phyloP scores from a whole-genome alignment of 306 rosid genomes.

The Lathyrus tuberosus region DNA sequence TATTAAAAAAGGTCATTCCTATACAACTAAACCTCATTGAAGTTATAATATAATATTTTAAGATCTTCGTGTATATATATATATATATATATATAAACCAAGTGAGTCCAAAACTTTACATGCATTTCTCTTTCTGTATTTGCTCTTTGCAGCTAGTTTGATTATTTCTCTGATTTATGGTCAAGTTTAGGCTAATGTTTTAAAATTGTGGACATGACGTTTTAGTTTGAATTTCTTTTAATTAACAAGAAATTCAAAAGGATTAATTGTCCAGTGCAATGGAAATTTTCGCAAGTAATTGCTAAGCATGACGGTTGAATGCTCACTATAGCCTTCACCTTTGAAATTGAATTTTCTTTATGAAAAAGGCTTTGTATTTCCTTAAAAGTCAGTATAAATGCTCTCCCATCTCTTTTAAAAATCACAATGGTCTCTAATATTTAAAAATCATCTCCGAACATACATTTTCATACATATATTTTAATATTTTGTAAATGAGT shows the following conservation, averaged over 20 bases:
- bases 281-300: neutral
- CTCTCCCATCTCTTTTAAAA: too few relatives aligned
- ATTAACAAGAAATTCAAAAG: slow-evolving; percentile 31
- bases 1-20: too few relatives aligned
- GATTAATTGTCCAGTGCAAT: slow-evolving; percentile 28
- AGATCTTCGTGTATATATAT: too few relatives aligned
- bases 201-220: neutral
- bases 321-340: slow-evolving; percentile 21
- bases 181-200: slow-evolving; percentile 24
- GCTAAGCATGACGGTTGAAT: slow-evolving; percentile 36
- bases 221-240: slow-evolving; percentile 14
- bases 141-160: slow-evolving; percentile 24
- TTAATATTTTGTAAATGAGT: too few relatives aligned
- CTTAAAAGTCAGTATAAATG: too few relatives aligned
- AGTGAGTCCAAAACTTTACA: slow-evolving; percentile 24
- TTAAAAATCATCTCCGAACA: too few relatives aligned
- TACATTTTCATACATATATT: too few relatives aligned
- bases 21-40: too few relatives aligned
- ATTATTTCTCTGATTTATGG: neutral
- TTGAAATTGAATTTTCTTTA: slow-evolving; percentile 33
- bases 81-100: neutral
- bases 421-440: too few relatives aligned
- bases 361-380: neutral
- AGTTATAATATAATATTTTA: too few relatives aligned
- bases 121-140: slow-evolving; percentile 7